Base-by-base conservation (phyloP, 805 yeast genomes). In the Komagataella populi region DNA sequence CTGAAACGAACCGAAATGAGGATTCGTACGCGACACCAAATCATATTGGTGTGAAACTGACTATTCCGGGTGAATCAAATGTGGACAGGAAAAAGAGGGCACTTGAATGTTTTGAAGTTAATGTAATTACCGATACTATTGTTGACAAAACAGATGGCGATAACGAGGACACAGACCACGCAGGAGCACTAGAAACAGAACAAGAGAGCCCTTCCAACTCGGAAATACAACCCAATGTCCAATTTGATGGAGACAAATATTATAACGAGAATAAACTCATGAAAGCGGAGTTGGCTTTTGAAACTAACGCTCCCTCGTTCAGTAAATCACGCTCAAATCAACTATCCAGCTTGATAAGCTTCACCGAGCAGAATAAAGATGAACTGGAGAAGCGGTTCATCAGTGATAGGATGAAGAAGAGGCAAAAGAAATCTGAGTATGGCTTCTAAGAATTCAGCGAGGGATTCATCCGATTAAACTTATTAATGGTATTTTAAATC, bases 251-350 rank as follows among this genome's bases (percentile, higher is more conserved):
- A 30, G 39, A 30, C n/a, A 5, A 12, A 4, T 30, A 10, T 30
- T 30, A 30, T 30, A 30, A 30, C 14, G 39, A 30, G 6, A 30
- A 30, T 30, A 30, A 30, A 30, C 39, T 30, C 14, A 30, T 30
- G 39, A 30, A 30, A 30, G 39, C 14, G 10, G 39, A 30, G 12
- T 30, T 30, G 39, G 39, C 39, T 14, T 30, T n/a, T 10, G 4
- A 6, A 30, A 30, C 14, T 3, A 14, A 30, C 8, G 10, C 39
- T 10, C 39, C 39, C 6, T 30, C 39, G 3, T 30, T 30, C 12
- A 30, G 5, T 30, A 6, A 30, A 30, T 30, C 55, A 6, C 68
- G 70, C 18, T 61, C 62, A 48, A 67, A 67, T 53, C 69, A 65
- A 48, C 53, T 67, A 20, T 55, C 63, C 18, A 58, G 57, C 18